phyloP scores from a whole-genome alignment of 2,329 filamentous ascomycete species.

The Neonectria faginata region DNA sequence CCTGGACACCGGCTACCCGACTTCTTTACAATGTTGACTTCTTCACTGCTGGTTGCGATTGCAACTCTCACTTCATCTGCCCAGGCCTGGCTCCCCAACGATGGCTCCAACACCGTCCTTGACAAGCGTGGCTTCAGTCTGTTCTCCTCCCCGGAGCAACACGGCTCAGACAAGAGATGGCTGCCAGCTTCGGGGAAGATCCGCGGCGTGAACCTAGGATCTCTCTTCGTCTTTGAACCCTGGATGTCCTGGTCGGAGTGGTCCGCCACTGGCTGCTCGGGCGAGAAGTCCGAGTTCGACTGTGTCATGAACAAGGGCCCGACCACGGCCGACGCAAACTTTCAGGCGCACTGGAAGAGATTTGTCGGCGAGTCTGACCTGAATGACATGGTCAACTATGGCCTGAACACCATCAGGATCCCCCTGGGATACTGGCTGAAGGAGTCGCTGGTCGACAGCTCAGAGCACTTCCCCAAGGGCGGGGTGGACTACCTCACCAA shows the following conservation, averaged over 20 bases:
- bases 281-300: conserved; percentile 63
- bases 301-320: conserved; percentile 63
- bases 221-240: conserved; percentile 64
- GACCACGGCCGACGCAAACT: conserved; percentile 57
- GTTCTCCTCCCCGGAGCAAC: conserved; percentile 21
- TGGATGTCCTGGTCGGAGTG: conserved; percentile 63
- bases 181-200: conserved; percentile 53
- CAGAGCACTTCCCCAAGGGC: conserved; percentile 62
- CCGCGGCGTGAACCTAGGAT: conserved; percentile 67
- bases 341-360: conserved; percentile 61
- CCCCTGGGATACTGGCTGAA: conserved; percentile 68
- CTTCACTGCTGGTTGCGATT: conserved; percentile 25
- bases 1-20: conserved; percentile 5
- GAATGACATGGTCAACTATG: conserved; percentile 59
- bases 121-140: conserved; percentile 21
- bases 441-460: conserved; percentile 61
- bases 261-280: conserved; percentile 60
- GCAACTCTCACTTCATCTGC: conserved; percentile 31
- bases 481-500: conserved; percentile 59
- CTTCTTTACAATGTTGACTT: conserved; percentile 27
- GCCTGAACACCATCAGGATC: conserved; percentile 66
- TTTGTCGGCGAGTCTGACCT: conserved; percentile 64
- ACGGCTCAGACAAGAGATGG: conserved; percentile 26
- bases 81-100: conserved; percentile 38
- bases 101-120: not conserved